A percentile compares a stretch with the other conserved stretches of the same genome.
These are phyloP conservation scores for Suillus brevipes DNA, from an alignment of 768 basidiomycete species.

Conservation along the genomic window DNA sequence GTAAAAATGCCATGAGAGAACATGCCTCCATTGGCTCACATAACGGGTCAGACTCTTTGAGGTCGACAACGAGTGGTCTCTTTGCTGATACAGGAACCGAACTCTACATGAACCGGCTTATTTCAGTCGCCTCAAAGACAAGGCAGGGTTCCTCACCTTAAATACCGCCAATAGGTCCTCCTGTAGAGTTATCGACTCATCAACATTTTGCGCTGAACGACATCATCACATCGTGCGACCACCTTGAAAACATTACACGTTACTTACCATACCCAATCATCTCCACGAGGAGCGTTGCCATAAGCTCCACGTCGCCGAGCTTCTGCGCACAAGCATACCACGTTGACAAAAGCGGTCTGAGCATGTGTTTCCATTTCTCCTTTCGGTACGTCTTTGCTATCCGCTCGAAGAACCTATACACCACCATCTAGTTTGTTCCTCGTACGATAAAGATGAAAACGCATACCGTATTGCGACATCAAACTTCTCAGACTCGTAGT, in stretches of 20 bases:
- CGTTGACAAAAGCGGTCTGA: conserved; percentile 69
- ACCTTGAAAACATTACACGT: neutral
- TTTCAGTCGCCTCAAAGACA: neutral
- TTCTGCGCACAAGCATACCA: conserved; percentile 86
- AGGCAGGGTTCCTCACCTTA: conserved; percentile 44
- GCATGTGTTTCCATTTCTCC: conserved; percentile 77
- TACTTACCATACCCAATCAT: conserved; percentile 75
- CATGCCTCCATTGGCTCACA: conserved; percentile 43
- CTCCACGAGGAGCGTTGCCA: conserved; percentile 76
- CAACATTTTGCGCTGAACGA: conserved; percentile 39
- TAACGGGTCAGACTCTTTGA: conserved; percentile 61
- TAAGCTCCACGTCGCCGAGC: conserved; percentile 74
- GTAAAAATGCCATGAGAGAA: conserved; percentile 12
- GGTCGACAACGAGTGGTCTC: conserved; percentile 58
- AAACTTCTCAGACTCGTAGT: conserved; percentile 76
- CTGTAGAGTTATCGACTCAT: conserved; percentile 53
- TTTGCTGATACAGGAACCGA: conserved; percentile 64
- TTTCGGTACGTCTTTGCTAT: conserved; percentile 87
- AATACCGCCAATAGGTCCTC: conserved; percentile 75
- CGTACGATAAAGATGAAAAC: neutral
- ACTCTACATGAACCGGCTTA: conserved; percentile 45
- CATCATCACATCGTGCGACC: neutral
- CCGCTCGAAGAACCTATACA: conserved; percentile 82
- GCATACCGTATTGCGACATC: conserved; percentile 84
- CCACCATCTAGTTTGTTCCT: neutral